Base-by-base conservation (phyloP, 163 green algal genomes). In the Chlamydomonas reinhardtii region DNA sequence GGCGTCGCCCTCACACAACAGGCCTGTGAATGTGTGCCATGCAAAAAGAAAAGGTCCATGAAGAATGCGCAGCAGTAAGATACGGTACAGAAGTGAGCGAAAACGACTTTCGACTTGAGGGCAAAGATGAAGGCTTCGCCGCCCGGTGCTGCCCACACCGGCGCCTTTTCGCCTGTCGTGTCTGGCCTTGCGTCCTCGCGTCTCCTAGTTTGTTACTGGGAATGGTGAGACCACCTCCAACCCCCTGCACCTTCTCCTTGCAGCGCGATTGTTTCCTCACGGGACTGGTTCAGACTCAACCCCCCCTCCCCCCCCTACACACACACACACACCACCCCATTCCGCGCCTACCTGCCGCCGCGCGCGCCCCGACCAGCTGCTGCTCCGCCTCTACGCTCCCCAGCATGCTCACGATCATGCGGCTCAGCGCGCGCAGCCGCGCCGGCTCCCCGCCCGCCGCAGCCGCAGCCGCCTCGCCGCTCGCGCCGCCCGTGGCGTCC, bases 371-470 rank as follows among this genome's bases (percentile, higher is more conserved):
- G 56, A 89, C 74, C 20, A 83, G 75, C 84, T 85, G 74, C 75
- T 89, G 84, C 84, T 89, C 84, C 29, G 84, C 68, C 75, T 89
- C 84, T 11, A 15, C 79, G 48, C 74, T 74, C 16, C 66, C 75
- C 74, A 89, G 54, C 84, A 89, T 89, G 32, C 35, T 34, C 11
- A 71, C 84, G 14, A 74, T 74, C 74, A 84, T 88, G 56, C 56
- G 70, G n/a, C 39, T 66, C n/a, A 86, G 70, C 24, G 80, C 80
- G 27, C 80, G 80, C 80, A 86, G 70, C 35, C 80, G 80, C 15
- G 56, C 39, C 14, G 39, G 27, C 27, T 77, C 72, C 6, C 34
- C 72, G 31, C 31, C 16, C 66, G 31, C 19, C 15, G 66, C 14
- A 31, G 16, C 31, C 66, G 27, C 35, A 37, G 25, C 70, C 37